Evolutionary conservation across 176 grass and related monocot genomes (phyloP), one percentile per base, ranked within the genome.

Genomic region (Ampelocalamus luodianensis): DNA sequence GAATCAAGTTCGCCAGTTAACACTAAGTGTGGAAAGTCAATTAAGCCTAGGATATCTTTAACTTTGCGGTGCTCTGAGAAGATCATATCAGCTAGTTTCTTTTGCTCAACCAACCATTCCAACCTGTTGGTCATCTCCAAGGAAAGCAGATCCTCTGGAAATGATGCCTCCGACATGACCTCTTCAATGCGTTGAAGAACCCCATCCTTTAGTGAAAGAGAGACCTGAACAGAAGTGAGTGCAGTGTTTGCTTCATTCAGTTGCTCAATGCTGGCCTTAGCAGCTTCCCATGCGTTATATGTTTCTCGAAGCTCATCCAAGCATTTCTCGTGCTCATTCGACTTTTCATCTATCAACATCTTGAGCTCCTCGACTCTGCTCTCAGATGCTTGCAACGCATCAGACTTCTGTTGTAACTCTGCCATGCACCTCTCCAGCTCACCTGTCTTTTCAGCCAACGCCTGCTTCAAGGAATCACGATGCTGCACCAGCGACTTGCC

Each of bases 401-500:
- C 83, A 59, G 93, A 90, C 71, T 88, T 94, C 43, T 90, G 90
- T 83, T 90, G 88, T 78, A 94, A 91, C 64, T 94, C 91, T 40
- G 49, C 6, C 78, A 83, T 88, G 81, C 49, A 87, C 76, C 79
- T 90, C 65, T 95, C 88, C 73, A 95, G 83, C 45, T 94, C 93
- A 63, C 75, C 37, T 12, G 89, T 71, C 85, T 90, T 95, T 80
- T 95, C 96, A 83, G 89, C 89, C 81, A 98, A 88, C 15, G 71
- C 83, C 62, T 95, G 91, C 80, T 98, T 95, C 79, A 98, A 90
- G 43, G 96, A 95, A 83, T 98, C 96, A 60, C 96, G 93, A 58
- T 94, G 84, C 51, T 98, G 96, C 80, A 98, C 96, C 68, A 98
- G 82, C 10, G 96, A 98, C 71, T 98, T 98, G 32, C 96, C 96